These are phyloP conservation scores for Posidonia australis DNA, from an alignment of 106 monocot genomes.

Conservation along the genomic window DNA sequence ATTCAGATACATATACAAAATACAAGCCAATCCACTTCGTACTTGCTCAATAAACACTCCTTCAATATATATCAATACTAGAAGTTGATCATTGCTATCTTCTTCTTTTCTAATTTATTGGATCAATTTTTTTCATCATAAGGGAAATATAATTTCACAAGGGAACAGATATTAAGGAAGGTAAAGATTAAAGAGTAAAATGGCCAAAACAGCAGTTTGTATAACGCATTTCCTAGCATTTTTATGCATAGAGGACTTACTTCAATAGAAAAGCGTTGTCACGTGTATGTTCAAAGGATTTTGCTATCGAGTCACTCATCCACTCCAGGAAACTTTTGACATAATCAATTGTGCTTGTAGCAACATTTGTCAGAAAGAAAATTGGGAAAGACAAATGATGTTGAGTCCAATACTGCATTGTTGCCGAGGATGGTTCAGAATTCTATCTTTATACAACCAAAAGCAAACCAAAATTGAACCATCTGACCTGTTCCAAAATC, in stretches of 20 bases:
- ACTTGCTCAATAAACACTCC: too few relatives aligned
- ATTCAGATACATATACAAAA: too few relatives aligned
- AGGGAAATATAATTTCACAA: too few relatives aligned
- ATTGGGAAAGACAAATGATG: slow-evolving; percentile 78
- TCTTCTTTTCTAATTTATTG: too few relatives aligned
- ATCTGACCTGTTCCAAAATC: slow-evolving; percentile 74
- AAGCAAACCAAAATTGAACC: neutral
- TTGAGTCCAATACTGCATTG: slow-evolving; percentile 74
- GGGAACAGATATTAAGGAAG: too few relatives aligned
- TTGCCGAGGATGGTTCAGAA: slow-evolving; percentile 4
- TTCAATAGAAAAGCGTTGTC: slow-evolving; percentile 85
- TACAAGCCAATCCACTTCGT: too few relatives aligned
- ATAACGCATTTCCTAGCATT: neutral
- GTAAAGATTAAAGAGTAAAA: neutral
- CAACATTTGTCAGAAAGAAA: slow-evolving; percentile 88
- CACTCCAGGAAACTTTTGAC: slow-evolving; percentile 98
- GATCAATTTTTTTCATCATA: too few relatives aligned
- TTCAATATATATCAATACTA: too few relatives aligned
- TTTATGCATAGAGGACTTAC: slow-evolving; percentile 28
- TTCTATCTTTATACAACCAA: neutral
- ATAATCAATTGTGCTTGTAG: slow-evolving; percentile 88
- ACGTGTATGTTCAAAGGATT: slow-evolving; percentile 85
- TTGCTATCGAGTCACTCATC: slow-evolving; percentile 96
- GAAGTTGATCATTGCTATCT: too few relatives aligned
- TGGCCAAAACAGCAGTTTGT: neutral